These are phyloP conservation scores for Phytopythium oedochilum DNA, from an alignment of 352 stramenopile species.

Conservation along the genomic window DNA sequence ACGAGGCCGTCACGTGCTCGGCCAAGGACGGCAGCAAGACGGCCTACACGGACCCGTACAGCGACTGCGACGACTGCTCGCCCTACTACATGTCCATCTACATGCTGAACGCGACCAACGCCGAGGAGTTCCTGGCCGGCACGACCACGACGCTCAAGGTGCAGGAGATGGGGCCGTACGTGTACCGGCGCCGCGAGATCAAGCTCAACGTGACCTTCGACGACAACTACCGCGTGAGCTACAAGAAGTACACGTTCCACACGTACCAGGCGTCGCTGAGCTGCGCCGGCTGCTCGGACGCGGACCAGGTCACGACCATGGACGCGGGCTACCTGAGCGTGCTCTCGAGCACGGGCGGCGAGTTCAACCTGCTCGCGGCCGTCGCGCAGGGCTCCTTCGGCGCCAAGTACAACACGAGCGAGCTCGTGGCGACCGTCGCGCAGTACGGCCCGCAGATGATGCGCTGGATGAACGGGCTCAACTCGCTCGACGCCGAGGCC, in stretches of 20 bases:
- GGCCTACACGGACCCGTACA: conserved; percentile 48
- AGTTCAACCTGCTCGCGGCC: conserved; percentile 42
- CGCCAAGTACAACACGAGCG: conserved; percentile 8
- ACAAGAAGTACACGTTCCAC: conserved; percentile 81
- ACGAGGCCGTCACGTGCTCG: conserved; percentile 34
- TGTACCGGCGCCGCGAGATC: conserved; percentile 59
- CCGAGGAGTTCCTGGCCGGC: conserved; percentile 41
- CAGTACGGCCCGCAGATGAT: conserved; percentile 58
- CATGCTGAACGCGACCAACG: conserved; percentile 79
- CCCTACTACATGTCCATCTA: conserved; percentile 65
- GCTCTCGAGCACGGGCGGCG: conserved; percentile 51
- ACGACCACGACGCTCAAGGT: conserved; percentile 51
- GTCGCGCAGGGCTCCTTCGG: conserved; percentile 48
- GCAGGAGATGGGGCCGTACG: conserved; percentile 63
- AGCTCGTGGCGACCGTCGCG: conserved; percentile 20
- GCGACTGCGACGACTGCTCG: conserved; percentile 72
- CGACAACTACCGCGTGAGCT: conserved; percentile 51
- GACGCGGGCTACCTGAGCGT: conserved; percentile 72
- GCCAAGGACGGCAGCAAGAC: conserved; percentile 30
- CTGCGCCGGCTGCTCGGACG: conserved; percentile 51
- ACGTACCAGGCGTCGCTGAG: conserved; percentile 40
- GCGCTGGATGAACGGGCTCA: conserved; percentile 72
- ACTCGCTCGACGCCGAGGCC: conserved; percentile 60
- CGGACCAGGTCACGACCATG: conserved; percentile 48
- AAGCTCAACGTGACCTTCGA: conserved; percentile 57